Percentiles rank a stretch among this genome's conserved stretches.
These are phyloP conservation scores for Alternaria arbusti DNA, from an alignment of 2,329 filamentous ascomycete genomes.

Conservation along the genomic window DNA sequence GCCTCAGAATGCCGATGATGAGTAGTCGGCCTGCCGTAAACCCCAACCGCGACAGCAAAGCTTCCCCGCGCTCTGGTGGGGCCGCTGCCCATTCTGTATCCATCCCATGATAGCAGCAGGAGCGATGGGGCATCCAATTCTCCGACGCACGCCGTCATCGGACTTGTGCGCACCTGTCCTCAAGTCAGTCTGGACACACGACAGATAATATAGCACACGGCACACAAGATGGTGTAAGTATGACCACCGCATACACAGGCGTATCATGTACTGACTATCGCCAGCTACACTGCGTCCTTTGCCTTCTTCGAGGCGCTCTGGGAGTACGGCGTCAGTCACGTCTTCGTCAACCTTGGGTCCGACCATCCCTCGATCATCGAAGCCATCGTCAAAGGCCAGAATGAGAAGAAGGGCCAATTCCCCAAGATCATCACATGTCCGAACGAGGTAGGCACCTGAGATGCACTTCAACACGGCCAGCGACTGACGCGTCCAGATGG, in stretches of 20 bases:
- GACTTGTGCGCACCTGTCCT: neutral
- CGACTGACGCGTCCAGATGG: slow-evolving; percentile 64
- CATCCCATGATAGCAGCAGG: neutral
- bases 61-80: slow-evolving; percentile 28
- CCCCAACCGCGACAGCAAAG: neutral
- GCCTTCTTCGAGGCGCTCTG: slow-evolving; percentile 84
- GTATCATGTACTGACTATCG: neutral
- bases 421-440: slow-evolving; percentile 80
- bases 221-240: slow-evolving; percentile 32
- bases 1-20: neutral
- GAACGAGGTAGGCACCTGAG: slow-evolving; percentile 65
- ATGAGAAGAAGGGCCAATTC: slow-evolving; percentile 68
- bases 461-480: neutral
- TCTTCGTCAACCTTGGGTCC: slow-evolving; percentile 72
- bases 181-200: neutral
- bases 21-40: neutral
- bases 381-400: slow-evolving; percentile 78
- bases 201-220: neutral
- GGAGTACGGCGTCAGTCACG: slow-evolving; percentile 59
- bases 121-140: slow-evolving; percentile 2
- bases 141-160: neutral
- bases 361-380: slow-evolving; percentile 80
- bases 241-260: neutral
- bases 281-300: slow-evolving; percentile 73
- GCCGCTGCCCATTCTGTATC: slow-evolving; percentile 2